Evolutionary conservation across 2,329 filamentous ascomycete species (phyloP).

Genomic region (Epichloe uncinata): DNA sequence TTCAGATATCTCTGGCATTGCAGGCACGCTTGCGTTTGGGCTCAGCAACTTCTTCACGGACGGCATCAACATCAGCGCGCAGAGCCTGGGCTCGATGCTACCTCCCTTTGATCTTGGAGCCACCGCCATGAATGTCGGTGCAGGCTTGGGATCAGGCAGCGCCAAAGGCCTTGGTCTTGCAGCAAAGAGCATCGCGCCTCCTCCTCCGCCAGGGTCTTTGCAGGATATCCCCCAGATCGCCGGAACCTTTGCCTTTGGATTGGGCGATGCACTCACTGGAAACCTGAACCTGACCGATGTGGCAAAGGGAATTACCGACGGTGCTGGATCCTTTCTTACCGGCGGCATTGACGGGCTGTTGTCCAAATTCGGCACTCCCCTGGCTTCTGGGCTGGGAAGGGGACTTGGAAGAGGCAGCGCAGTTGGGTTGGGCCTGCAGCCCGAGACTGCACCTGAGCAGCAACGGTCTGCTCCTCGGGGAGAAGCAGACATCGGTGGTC

Average conservation of each 20-base stretch:
- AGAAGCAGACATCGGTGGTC: slow-evolving; percentile 7
- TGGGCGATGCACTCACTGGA: slow-evolving; percentile 10
- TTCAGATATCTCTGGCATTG: slow-evolving; percentile 4
- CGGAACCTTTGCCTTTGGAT: slow-evolving; percentile 11
- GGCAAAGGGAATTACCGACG: background rate
- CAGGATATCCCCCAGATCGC: slow-evolving; percentile 9
- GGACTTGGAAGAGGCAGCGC: slow-evolving; percentile 15
- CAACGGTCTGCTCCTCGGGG: background rate
- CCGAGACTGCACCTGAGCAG: slow-evolving; percentile 10
- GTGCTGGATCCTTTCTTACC: background rate
- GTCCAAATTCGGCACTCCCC: slow-evolving; percentile 7
- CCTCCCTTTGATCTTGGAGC: slow-evolving; percentile 6
- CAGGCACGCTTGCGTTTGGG: slow-evolving; percentile 2
- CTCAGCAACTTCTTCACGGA: slow-evolving; percentile 2
- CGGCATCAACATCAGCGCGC: slow-evolving; percentile 4
- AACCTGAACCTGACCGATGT: slow-evolving; percentile 9
- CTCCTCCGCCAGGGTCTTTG: slow-evolving; percentile 1
- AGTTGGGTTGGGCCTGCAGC: slow-evolving; percentile 17
- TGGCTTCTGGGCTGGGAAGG: slow-evolving; percentile 16
- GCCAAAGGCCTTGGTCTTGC: slow-evolving; percentile 10
- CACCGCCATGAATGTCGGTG: slow-evolving; percentile 7
- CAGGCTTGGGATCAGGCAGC: slow-evolving; percentile 9
- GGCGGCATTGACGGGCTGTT: slow-evolving; percentile 1
- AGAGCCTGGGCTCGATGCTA: slow-evolving; percentile 3
- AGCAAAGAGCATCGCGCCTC: slow-evolving; percentile 4